Conservation (phyloP, 2,329 filamentous ascomycete genomes). For the Botryosphaeria dothidea region DNA sequence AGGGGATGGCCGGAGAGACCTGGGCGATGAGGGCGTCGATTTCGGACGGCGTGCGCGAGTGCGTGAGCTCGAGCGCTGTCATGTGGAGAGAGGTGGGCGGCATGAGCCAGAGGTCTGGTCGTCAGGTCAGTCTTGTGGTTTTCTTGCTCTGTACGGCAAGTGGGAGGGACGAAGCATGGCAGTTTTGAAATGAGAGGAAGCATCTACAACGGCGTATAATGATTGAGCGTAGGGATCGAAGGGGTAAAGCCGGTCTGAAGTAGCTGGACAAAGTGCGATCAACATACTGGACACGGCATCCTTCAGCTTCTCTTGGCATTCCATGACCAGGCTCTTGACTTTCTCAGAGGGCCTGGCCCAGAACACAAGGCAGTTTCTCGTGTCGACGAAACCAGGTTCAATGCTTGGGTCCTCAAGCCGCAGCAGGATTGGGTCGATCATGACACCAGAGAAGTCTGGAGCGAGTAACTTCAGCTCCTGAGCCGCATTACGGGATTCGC, state of each 20-base stretch:
- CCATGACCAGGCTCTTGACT: constrained; percentile 65
- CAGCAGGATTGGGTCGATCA: constrained; percentile 73
- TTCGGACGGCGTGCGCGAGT: constrained; percentile 70
- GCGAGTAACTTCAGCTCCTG: constrained; percentile 74
- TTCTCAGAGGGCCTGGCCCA: constrained; percentile 82
- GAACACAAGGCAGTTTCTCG: constrained; percentile 79
- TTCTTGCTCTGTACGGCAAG: no score
- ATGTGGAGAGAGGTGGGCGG: constrained; percentile 76
- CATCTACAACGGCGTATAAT: no score
- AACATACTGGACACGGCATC: constrained; percentile 68
- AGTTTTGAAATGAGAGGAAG: no score
- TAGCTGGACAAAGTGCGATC: not conserved
- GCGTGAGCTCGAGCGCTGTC: constrained; percentile 82
- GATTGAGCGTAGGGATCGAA: no score
- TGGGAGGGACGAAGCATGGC: no score
- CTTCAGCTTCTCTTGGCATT: constrained; percentile 68
- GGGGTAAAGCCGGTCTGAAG: no score
- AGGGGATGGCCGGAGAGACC: constrained; percentile 57
- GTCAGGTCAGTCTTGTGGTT: not conserved
- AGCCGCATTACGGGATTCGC: constrained; percentile 71
- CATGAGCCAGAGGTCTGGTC: constrained; percentile 80
- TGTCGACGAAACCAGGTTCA: constrained; percentile 71
- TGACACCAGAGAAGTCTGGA: constrained; percentile 66
- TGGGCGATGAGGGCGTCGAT: constrained; percentile 63
- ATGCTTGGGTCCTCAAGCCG: constrained; percentile 65